Conservation (phyloP, 371 early-diverging fungal genomes). For the Sporodiniella umbellata region DNA sequence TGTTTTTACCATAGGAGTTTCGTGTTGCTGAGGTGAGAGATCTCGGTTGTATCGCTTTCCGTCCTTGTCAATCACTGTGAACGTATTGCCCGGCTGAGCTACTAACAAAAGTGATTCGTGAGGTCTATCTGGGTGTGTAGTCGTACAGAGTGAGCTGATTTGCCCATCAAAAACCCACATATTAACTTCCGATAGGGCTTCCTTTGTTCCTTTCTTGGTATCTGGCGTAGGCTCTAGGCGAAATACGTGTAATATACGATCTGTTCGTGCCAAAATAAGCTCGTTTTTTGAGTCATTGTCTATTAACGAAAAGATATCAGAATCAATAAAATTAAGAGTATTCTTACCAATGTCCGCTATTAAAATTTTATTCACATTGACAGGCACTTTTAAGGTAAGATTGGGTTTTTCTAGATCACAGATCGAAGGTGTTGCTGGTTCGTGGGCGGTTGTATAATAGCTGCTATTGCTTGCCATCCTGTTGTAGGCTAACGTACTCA, state of each 20-base stretch:
- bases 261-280: constrained; percentile 76
- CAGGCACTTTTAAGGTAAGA: constrained; percentile 71
- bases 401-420: constrained; percentile 58
- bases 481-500: constrained; percentile 36
- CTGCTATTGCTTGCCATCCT: constrained; percentile 24
- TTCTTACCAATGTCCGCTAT: constrained; percentile 69
- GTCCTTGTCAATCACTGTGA: constrained; percentile 55
- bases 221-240: constrained; percentile 18
- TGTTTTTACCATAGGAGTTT: background rate
- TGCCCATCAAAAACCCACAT: constrained; percentile 65
- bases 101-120: constrained; percentile 51
- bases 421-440: constrained; percentile 10
- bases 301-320: too few species aligned
- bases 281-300: constrained; percentile 78
- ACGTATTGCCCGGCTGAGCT: constrained; percentile 62
- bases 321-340: too few species aligned
- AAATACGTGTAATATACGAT: constrained; percentile 76
- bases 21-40: constrained; percentile 32
- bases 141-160: constrained; percentile 40
- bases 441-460: too few species aligned
- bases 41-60: constrained; percentile 53
- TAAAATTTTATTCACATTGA: constrained; percentile 73
- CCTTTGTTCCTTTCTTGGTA: constrained; percentile 1
- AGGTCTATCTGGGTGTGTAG: constrained; percentile 37
- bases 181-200: constrained; percentile 42